Evolutionary conservation across 805 yeast genomes (phyloP).

Genomic region (Candida manassasensis): DNA sequence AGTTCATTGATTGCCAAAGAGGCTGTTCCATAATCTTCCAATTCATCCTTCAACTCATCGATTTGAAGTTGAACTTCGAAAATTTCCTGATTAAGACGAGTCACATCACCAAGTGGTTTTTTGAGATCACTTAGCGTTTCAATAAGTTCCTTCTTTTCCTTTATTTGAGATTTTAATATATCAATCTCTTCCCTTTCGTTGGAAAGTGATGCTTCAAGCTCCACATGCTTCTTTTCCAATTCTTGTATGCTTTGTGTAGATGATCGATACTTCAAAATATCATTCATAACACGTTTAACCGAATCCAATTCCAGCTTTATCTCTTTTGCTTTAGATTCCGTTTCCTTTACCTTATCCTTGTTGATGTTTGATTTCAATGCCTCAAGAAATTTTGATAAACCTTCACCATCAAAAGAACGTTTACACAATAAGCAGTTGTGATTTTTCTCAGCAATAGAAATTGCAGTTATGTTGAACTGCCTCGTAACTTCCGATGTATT

Average conservation of each 20-base stretch:
- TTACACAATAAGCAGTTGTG: constrained; percentile 71
- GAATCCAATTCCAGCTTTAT: constrained; percentile 29
- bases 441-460: constrained; percentile 52
- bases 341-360: constrained; percentile 23
- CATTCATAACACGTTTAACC: constrained; percentile 25
- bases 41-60: constrained; percentile 24
- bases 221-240: constrained; percentile 4
- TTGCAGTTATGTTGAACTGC: constrained; percentile 66
- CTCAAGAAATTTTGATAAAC: constrained; percentile 22
- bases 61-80: constrained; percentile 21
- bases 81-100: constrained; percentile 28
- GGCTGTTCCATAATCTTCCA: constrained; percentile 34
- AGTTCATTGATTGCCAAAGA: constrained; percentile 40
- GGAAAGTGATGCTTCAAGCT: constrained; percentile 2
- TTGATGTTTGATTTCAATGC: constrained; percentile 27
- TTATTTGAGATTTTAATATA: constrained; percentile 3
- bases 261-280: constrained; percentile 23
- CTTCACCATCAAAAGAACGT: constrained; percentile 51
- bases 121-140: constrained; percentile 17
- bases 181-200: constrained; percentile 4
- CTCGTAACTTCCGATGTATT: constrained; percentile 68
- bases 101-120: constrained; percentile 29
- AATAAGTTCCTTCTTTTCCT: constrained; percentile 6
- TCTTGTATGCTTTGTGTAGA: constrained; percentile 12
- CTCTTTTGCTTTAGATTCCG: constrained; percentile 23